A percentile compares a stretch with the other conserved stretches of the same genome.
These are phyloP conservation scores for Furcasterigmium sp. DNA, from an alignment of 2,329 filamentous ascomycete genomes.

Conservation along the genomic window DNA sequence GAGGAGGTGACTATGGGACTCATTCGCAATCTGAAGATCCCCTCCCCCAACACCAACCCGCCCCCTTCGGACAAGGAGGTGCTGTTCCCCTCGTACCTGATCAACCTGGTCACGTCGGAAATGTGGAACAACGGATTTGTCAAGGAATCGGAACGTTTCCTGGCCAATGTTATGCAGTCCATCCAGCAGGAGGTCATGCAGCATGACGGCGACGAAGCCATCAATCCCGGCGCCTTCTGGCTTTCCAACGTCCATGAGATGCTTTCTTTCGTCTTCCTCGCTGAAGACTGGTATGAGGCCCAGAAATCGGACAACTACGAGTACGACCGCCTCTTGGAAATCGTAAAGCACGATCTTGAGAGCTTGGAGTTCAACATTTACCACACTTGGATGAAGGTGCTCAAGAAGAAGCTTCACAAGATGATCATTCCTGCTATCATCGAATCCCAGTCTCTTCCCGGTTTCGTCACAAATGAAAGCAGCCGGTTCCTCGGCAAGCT, in stretches of 20 bases:
- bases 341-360: slow-evolving; percentile 98
- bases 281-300: slow-evolving; percentile 98
- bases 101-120: slow-evolving; percentile 97
- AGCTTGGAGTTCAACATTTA: slow-evolving; percentile 99
- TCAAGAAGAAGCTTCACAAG: slow-evolving; percentile 99
- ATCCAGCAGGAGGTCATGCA: slow-evolving; percentile 99
- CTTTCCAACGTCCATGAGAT: slow-evolving; percentile 99
- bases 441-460: slow-evolving; percentile 94
- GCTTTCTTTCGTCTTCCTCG: slow-evolving; percentile 98
- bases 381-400: slow-evolving; percentile 99
- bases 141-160: slow-evolving; percentile 97
- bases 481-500: slow-evolving; percentile 98
- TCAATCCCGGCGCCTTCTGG: slow-evolving; percentile 98
- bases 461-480: slow-evolving; percentile 97
- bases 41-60: slow-evolving; percentile 77
- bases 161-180: slow-evolving; percentile 99
- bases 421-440: slow-evolving; percentile 99
- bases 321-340: slow-evolving; percentile 94
- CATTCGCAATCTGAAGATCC: slow-evolving; percentile 95
- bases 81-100: slow-evolving; percentile 95
- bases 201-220: slow-evolving; percentile 92
- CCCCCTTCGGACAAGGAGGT: slow-evolving; percentile 97
- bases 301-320: slow-evolving; percentile 99
- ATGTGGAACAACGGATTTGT: slow-evolving; percentile 99
- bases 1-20: slow-evolving; percentile 96